These are phyloP conservation scores for Chalciporus piperatoides DNA, from an alignment of 1,284 basidiomycete species.

Conservation along the genomic window DNA sequence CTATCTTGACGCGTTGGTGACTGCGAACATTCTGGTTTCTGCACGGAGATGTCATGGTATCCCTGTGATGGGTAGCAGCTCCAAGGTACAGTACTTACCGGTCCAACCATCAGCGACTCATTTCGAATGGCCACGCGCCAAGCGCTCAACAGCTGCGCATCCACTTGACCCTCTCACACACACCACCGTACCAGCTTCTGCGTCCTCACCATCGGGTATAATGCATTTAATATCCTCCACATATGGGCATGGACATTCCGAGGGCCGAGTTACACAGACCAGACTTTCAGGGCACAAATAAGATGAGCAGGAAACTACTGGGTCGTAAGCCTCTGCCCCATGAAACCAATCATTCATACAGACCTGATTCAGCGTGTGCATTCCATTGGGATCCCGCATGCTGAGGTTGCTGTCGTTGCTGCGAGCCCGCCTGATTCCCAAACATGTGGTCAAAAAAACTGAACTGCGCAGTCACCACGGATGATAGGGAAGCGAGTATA, in stretches of 20 bases:
- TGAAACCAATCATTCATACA: conserved; percentile 7
- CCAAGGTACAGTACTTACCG: too few species aligned
- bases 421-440: conserved; percentile 30
- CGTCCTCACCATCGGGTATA: conserved; percentile 46
- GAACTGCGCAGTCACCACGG: conserved; percentile 33
- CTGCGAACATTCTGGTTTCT: neutral
- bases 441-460: conserved; percentile 39
- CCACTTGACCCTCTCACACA: conserved; percentile 55
- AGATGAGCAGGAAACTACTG: conserved; percentile 52
- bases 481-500: conserved; percentile 21
- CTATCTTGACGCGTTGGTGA: too few species aligned
- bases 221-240: conserved; percentile 57
- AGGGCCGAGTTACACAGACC: conserved; percentile 51
- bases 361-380: conserved; percentile 31
- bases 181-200: conserved; percentile 44
- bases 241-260: conserved; percentile 59
- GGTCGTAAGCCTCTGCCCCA: neutral
- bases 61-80: too few species aligned
- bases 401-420: conserved; percentile 30
- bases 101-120: neutral
- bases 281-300: conserved; percentile 63
- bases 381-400: conserved; percentile 32
- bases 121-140: conserved; percentile 33
- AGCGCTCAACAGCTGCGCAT: conserved; percentile 47
- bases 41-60: neutral